Conservation (phyloP, 371 early-diverging fungal species). For the Catenaria anguillulae region DNA sequence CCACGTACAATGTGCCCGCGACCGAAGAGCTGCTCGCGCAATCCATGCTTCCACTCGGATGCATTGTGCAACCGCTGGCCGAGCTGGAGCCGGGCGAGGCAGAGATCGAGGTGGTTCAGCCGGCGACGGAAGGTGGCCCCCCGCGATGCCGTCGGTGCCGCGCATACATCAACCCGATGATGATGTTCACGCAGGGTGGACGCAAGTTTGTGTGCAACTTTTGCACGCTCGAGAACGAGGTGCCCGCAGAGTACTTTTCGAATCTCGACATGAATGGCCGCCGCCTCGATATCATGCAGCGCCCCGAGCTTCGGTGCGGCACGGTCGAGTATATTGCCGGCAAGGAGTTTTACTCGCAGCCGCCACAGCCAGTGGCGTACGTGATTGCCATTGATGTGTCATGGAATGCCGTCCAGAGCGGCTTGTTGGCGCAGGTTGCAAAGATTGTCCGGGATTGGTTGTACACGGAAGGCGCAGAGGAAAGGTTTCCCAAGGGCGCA, state of each 20-base stretch:
- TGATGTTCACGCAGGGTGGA: slow-evolving; percentile 74
- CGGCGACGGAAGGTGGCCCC: slow-evolving; percentile 63
- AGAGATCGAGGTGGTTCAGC: slow-evolving; percentile 70
- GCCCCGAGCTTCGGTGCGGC: slow-evolving; percentile 83
- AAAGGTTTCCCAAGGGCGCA: slow-evolving; percentile 32
- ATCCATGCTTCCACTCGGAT: slow-evolving; percentile 67
- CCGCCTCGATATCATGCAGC: slow-evolving; percentile 60
- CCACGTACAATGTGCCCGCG: slow-evolving; percentile 64
- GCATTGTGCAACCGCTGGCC: slow-evolving; percentile 84
- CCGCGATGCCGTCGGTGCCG: slow-evolving; percentile 82
- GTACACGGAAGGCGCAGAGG: slow-evolving; percentile 34
- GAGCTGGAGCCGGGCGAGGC: slow-evolving; percentile 55
- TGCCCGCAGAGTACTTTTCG: slow-evolving; percentile 73
- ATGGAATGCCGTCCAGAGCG: slow-evolving; percentile 60
- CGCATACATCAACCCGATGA: slow-evolving; percentile 83
- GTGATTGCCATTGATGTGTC: slow-evolving; percentile 91
- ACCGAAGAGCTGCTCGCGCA: slow-evolving; percentile 55
- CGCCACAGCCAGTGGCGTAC: slow-evolving; percentile 50
- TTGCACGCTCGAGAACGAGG: slow-evolving; percentile 74
- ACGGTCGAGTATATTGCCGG: slow-evolving; percentile 81
- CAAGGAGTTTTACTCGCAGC: slow-evolving; percentile 38
- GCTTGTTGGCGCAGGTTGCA: slow-evolving; percentile 53
- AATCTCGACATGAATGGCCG: slow-evolving; percentile 83
- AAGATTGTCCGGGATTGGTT: slow-evolving; percentile 47
- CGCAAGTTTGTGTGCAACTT: slow-evolving; percentile 81